Conservation (phyloP, 2,329 filamentous ascomycete species). For the Fusarium fracticaudum region DNA sequence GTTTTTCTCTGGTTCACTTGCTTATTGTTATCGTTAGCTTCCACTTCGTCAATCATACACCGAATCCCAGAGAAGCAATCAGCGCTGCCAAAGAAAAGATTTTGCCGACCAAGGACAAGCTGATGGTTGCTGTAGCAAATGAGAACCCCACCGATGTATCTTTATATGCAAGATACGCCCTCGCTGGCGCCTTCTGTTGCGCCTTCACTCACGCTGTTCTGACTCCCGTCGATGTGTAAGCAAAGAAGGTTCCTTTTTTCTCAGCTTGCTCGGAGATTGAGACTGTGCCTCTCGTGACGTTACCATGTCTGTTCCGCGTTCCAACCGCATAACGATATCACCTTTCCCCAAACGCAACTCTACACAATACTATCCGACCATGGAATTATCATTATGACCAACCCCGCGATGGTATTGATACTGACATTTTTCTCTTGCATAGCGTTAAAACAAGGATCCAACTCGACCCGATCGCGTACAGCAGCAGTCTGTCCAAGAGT, state of each 20-base stretch:
- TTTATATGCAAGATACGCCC: neutral
- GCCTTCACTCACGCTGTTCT: neutral
- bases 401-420: rapidly evolving
- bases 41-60: neutral
- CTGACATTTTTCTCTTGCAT: neutral
- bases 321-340: neutral
- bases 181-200: neutral
- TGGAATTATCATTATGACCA: neutral
- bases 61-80: neutral
- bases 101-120: neutral
- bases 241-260: neutral
- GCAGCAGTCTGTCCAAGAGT: neutral
- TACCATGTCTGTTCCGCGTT: neutral
- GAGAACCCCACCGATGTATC: neutral
- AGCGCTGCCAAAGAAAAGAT: neutral
- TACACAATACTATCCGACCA: neutral
- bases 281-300: neutral
- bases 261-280: neutral
- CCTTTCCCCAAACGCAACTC: neutral
- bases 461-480: neutral
- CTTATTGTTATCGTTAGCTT: neutral
- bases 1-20: neutral
- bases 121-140: neutral
- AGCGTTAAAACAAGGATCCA: neutral
- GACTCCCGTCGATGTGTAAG: neutral